Base-by-base conservation (phyloP, 306 rosid genomes). In the Sophora flavescens region DNA sequence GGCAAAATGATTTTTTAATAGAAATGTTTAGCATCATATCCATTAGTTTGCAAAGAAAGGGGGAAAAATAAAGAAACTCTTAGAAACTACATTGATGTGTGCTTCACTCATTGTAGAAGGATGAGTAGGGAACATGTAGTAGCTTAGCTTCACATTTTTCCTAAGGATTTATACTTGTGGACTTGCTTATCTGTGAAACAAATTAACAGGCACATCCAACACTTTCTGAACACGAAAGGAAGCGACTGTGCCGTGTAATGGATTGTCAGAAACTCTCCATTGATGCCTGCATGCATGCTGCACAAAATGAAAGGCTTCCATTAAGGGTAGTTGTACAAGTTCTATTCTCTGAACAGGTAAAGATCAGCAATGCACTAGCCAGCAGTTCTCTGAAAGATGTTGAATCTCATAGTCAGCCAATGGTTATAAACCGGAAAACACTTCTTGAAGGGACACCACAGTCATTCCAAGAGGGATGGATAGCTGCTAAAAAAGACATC, bases 401-500 rank as follows among this genome's bases (percentile, higher is more conserved):
- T 26, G 92, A 91, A 6, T 77, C 97, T 62, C 86, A 82, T 2
- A 83, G 63, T 78, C 99, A 91, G 67, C 92, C 97, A 32, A 65
- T 86, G 76, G 81, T 91, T 68, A 68, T 86, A 5, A 96, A 91
- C 84, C 62, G 98, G 18, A 96, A 91, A 84, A 86, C 96, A 6
- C 89, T 96, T 13, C 89, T 96, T 0, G 99, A 96, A 83, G 96
- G 87, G 45, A 96, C 97, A 2, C 99, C 99, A 4, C 98, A 88
- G 42, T 96, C 99, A 56, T 96, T 96, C 90, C 99, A 96, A 85
- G 98, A 96, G 88, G 99, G 99, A 48, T 96, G 99, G 99, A 68
- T 90, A 39, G 26, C 86, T 30, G 97, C 99, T 13, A 96, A 96
- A 70, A 96, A 92, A 62, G 99, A 96, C 85, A 93, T 96, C 30